Base-by-base conservation (phyloP, 768 basidiomycete species). In the Candolleomyces aberdarensis region DNA sequence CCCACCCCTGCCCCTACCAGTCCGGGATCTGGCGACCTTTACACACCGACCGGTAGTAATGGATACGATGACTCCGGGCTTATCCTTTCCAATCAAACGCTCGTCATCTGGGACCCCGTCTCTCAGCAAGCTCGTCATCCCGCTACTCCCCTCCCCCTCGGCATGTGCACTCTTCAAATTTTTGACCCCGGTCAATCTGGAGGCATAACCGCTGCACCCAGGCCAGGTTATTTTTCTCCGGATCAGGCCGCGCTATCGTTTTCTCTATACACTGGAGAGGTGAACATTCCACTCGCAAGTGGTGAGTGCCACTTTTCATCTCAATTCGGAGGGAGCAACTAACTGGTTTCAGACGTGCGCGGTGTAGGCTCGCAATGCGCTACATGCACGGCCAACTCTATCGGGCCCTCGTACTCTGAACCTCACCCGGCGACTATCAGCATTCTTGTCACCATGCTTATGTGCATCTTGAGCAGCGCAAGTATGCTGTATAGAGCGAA, bases 261-360 rank as follows among this genome's bases (percentile, higher is more conserved):
- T 76, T 91, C 89, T 47, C 74, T 96, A 63, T 96, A 94, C 68
- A 83, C 84, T 0, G 90, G 92, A 0, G 81, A 83, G 65, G 43
- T 77, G 17, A 91, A 92, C 70, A 89, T 85, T 0, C 81, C 84
- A 10, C 70, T 91, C 10, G 72, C 78, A 3, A 44, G 48, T 29
- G 64, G 64, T 65, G 44, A 36, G 56, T 46, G n/a, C 20, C 40
- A 17, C 9, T 50, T 6, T 49, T 29, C 40, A 11, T 26, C 49
- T 13, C 6, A 15, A n/a, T 9, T 1, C 32, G 32, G 15, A 39
- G 6, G 52, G 6, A 29, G 31, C 29, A 14, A 20, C 15, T 39
- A 9, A 54, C 8, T 22, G 10, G 20, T 29, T 11, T 53, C 15
- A 32, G 32, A 5, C 32, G 5, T 36, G 6, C 36, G 36, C 36